Evolutionary conservation across 2,329 filamentous ascomycete genomes (phyloP), one percentile per base, ranked within the genome.

Genomic region (Sporothrix pallida): DNA sequence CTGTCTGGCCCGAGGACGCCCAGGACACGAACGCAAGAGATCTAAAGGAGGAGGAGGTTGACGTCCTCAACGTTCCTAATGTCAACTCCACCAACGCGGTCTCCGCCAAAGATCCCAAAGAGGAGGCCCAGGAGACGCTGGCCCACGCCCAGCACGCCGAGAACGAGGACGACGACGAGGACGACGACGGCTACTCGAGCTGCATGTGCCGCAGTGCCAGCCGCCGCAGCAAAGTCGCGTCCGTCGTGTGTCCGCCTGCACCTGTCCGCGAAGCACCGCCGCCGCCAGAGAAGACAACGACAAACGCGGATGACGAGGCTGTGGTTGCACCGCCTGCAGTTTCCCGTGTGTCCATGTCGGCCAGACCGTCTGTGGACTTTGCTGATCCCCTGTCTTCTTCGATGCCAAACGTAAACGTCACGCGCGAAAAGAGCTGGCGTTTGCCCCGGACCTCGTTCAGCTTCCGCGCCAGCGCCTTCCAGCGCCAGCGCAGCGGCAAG

Each of bases 391-490:
- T 23, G 52, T 13, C 58, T 23, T 20, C 72, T 17, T 50, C 62
- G 13, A 37, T 37, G 31, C 31, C 31, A 37, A 37, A 37, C 31
- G 31, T 37, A 37, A 37, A 37, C 31, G 23, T 73, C 42, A 20
- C 54, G 0, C 71, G 73, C 17, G 73, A 75, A n/a, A 68, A 48
- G 56, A 72, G 71, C 70, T 75, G 75, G 74, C 75, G 56, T 1
- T 65, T 77, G 68, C 56, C 71, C 7, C 54, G 50, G 20, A 50
- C 69, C 3, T 65, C 67, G 9, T 69, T 76, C 50, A 63, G 73
- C 65, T 72, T 76, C 58, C 74, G 72, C 3, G 31, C 73, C 7
- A 20, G 52, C 26, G 20, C 67, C n/a, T 70, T 74, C 17, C 72
- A 73, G 70, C 63, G 67, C 31, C 31, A 37, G 31, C 31, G 31